Evolutionary conservation across 2,329 filamentous ascomycete genomes (phyloP), one percentile per base, ranked within the genome.

Genomic region (Penicillium sp.): DNA sequence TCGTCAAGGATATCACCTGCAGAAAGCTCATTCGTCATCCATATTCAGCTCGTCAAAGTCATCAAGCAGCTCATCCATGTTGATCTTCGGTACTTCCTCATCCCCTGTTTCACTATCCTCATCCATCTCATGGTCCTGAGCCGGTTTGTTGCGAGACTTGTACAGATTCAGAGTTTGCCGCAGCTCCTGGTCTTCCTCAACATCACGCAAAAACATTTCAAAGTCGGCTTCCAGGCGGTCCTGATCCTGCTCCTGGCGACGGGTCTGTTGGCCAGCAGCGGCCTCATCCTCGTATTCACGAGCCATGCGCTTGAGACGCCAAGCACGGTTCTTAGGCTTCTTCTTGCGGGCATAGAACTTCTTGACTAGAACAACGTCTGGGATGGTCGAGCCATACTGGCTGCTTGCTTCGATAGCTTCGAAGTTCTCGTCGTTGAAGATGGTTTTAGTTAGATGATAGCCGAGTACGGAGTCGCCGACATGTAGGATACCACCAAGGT

Each of bases 311-410:
- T 87, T 94, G 66, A 98, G 81, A 66, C 85, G 86, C 93, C 93
- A 98, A 75, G 87, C 87, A 54, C 94, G 83, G 67, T 76, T 78
- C 74, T 82, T 84, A 63, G 81, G 78, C 79, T 91, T 94, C 74
- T 86, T 83, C 69, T 86, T 85, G 56, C 87, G 81, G 42, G 85
- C 81, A 70, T 94, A 98, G 76, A 87, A 83, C 69, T 98, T 98
- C 88, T 94, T 97, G 65, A 98, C 88, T 3, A 98, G 77, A 5
- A 98, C 72, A 0, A 97, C 93, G 58, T 98, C 93, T 0, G 93
- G 93, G 40, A 98, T 86, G 3, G 77, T 81, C 3, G 82, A 84
- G 2, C 80, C 74, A 68, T 94, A 91, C 35, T 83, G 81, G 64
- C 81, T 81, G 37, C 83, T 88, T 35, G 78, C 69, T 66, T 96